Evolutionary conservation across 495 filamentous ascomycete genomes (phyloP), one percentile per base, ranked within the genome.

Genomic region (Penicillium paradoxum): DNA sequence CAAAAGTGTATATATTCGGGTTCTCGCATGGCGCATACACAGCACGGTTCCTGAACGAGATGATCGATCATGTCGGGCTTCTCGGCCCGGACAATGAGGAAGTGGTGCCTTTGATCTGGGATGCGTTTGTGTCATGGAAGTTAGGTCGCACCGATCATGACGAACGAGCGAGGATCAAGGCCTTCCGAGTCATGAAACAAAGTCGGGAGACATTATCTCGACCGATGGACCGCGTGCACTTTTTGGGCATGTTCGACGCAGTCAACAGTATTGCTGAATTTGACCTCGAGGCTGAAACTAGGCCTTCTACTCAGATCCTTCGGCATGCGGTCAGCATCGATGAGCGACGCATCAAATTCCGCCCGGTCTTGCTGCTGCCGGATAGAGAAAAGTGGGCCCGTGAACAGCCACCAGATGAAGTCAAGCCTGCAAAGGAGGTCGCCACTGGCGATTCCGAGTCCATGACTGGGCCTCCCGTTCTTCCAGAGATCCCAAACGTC

Each of bases 11-110:
- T 51, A 79, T 92, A 55, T 91, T 92, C 47, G 89, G 89, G 14
- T 95, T 92, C 74, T 85, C 81, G 3, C 80, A 89, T 6, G 89
- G 89, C 8, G 84, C 87, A 11, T 95, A 91, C 59, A 87, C 86
- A 8, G 89, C 89, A 4, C 81, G 88, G 17, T 91, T 91, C 58
- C 73, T 92, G 0, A 83, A 87, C 2, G 87, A 92, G 59, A 92
- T 92, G 89, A 73, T 93, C 14, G 85, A 90, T 58, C 82, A 88
- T 51, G 80, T 91, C 38, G 89, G 89, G 1, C 73, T 91, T 3
- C 73, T 91, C 0, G 84, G 80, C 6, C 76, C 80, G 49, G 89
- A 88, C 7, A 93, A 92, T 56, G 88, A 93, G 59, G 88, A 91
- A 55, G 85, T 91, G 84, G 75, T 88, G 9, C 70, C 72, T 1